Conservation (phyloP, 306 rosid species). For the Corylus avellana region DNA sequence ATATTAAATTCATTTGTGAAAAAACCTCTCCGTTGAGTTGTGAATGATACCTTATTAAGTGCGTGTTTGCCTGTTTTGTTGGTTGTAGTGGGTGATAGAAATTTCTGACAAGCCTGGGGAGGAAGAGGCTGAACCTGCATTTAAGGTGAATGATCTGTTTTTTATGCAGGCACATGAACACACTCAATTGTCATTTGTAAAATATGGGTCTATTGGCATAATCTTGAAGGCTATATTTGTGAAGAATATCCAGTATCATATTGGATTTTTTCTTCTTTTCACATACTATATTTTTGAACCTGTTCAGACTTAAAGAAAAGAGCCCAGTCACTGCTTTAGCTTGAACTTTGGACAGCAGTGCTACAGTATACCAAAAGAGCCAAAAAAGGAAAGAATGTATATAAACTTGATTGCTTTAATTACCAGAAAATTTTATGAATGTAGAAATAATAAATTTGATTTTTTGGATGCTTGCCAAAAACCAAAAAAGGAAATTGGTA, state of each 20-base stretch:
- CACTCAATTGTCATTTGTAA: neutral
- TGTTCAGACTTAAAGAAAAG: neutral
- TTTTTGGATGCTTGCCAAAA: neutral
- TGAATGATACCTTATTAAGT: slow-evolving; percentile 20
- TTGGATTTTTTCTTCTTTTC: neutral
- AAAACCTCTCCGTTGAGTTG: neutral
- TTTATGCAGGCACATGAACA: neutral
- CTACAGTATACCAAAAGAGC: neutral
- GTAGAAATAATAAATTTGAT: neutral
- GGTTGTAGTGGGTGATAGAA: slow-evolving; percentile 86
- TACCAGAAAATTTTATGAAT: neutral
- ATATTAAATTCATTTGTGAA: slow-evolving; percentile 12
- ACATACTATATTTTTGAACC: neutral
- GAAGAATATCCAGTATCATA: neutral
- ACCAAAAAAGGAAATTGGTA: neutral
- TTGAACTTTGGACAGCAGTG: neutral
- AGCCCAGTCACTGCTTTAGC: neutral
- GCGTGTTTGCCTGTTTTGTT: slow-evolving; percentile 21
- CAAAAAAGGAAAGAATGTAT: neutral
- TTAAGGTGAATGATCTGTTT: slow-evolving; percentile 66
- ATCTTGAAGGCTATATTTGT: neutral
- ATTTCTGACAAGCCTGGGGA: slow-evolving; percentile 94
- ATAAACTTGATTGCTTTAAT: neutral
- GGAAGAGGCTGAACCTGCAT: slow-evolving; percentile 89
- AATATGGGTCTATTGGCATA: neutral